Evolutionary conservation across 2,329 filamentous ascomycete genomes (phyloP), one percentile per base, ranked within the genome.

Genomic region (Colletotrichum sp.): DNA sequence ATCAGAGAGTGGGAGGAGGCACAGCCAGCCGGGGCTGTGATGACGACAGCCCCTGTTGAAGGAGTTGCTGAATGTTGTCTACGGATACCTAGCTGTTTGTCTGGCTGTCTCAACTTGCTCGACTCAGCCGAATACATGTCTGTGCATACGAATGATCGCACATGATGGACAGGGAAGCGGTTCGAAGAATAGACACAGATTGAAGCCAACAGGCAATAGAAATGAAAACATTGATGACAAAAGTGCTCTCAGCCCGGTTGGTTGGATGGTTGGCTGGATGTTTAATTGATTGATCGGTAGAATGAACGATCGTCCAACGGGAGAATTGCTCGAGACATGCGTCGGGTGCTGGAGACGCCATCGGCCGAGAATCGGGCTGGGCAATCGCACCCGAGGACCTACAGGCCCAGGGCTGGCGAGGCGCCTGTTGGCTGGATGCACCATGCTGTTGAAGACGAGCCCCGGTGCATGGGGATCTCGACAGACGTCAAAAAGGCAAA

Each of bases 331-430:
- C 61, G 69, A 75, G 63, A 68, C 62, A 73, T 62, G 62, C 63
- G 26, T 68, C 73, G 69, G 32, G 63, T 67, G 62, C 38, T 62
- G 62, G 43, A 48, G 62, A 48, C 38, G 56, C 43, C 73, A 63
- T 68, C 32, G 62, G 73, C 72, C 72, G 73, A 68, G 73, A 43
- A 28, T 59, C 38, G 28, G 56, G 55, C 38, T 71, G 72, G 68
- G 59, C 71, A 71, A 62, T 62, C 32, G 18, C 30, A 34, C 59
- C 56, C 8, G 56, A 30, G 56, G 34, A 36, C 59, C 12, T n/a
- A 18, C 18, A 56, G 56, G 9, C 56, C 30, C 38, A 58, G 65
- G 38, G 32, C 34, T 64, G 63, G 63, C 16, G 16, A 48, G 36
- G 32, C 59, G 62, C 34, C 16, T 48, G 34, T 48, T 48, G 62